Evolutionary conservation across 805 yeast genomes (phyloP).

Genomic region (Ogataea haglerorum): DNA sequence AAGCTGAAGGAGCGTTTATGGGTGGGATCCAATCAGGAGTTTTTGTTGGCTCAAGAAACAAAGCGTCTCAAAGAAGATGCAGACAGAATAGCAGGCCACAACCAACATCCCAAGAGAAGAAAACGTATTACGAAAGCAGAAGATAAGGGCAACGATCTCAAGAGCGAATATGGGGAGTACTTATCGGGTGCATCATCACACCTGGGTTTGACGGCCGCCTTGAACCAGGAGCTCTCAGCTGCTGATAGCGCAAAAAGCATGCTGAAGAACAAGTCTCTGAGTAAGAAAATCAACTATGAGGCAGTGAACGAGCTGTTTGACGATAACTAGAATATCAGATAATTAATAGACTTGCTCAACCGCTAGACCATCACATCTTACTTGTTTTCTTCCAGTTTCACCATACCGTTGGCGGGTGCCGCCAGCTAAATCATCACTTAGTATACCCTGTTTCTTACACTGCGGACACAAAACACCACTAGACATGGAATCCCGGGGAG

Average conservation of each 20-base stretch:
- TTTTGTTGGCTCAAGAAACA: constrained; percentile 76
- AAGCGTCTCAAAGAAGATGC: constrained; percentile 82
- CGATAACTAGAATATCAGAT: constrained; percentile 15
- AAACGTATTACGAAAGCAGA: constrained; percentile 27
- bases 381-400: neutral
- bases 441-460: neutral
- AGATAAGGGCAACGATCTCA: constrained; percentile 23
- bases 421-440: neutral
- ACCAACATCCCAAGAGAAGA: constrained; percentile 47
- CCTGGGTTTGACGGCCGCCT: constrained; percentile 38
- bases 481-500: constrained; percentile 74
- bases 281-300: constrained; percentile 87
- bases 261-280: constrained; percentile 70
- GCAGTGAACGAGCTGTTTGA: constrained; percentile 59
- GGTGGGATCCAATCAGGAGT: constrained; percentile 88
- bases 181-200: constrained; percentile 22
- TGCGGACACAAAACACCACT: constrained; percentile 50
- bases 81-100: constrained; percentile 80
- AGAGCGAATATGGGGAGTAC: constrained; percentile 27
- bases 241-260: constrained; percentile 77
- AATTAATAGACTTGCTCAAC: no score
- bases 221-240: constrained; percentile 54
- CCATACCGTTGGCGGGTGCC: neutral
- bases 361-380: no score
- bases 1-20: constrained; percentile 77